Conservation (phyloP, 208 protist genomes). For the Naegleria fowleri region DNA sequence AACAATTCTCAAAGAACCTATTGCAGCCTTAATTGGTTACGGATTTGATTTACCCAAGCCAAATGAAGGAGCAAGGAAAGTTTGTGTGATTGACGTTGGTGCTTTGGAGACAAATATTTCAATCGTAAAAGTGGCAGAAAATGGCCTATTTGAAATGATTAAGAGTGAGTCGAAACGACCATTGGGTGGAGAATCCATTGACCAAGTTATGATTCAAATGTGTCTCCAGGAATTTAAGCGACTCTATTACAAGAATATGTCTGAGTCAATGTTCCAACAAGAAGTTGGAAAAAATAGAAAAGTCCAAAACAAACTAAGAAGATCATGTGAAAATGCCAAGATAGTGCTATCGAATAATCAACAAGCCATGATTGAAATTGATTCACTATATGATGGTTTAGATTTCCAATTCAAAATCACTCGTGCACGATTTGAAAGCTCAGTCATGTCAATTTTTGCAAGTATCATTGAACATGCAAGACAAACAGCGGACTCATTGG, state of each 20-base stretch:
- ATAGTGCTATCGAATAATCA: conserved; percentile 66
- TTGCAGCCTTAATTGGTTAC: conserved; percentile 85
- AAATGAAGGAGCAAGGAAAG: conserved; percentile 46
- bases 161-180: conserved; percentile 97
- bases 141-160: conserved; percentile 88
- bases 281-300: conserved; percentile 22
- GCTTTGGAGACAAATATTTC: conserved; percentile 86
- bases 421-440: conserved; percentile 84
- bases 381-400: conserved; percentile 76
- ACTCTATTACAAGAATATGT: neutral
- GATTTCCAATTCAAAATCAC: conserved; percentile 68
- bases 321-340: conserved; percentile 84
- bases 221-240: conserved; percentile 77
- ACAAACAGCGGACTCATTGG: conserved; percentile 71
- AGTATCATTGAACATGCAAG: conserved; percentile 78
- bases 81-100: conserved; percentile 80
- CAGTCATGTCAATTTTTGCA: conserved; percentile 85
- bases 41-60: conserved; percentile 61
- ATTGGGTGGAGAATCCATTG: conserved; percentile 96
- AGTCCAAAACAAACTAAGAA: conserved; percentile 60
- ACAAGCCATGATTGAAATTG: conserved; percentile 76
- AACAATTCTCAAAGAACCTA: conserved; percentile 86
- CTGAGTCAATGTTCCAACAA: conserved; percentile 57
- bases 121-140: conserved; percentile 76
- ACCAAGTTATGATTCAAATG: conserved; percentile 87